Evolutionary conservation across 148 eudicot species (phyloP).

Genomic region (Euryodendron excelsum): DNA sequence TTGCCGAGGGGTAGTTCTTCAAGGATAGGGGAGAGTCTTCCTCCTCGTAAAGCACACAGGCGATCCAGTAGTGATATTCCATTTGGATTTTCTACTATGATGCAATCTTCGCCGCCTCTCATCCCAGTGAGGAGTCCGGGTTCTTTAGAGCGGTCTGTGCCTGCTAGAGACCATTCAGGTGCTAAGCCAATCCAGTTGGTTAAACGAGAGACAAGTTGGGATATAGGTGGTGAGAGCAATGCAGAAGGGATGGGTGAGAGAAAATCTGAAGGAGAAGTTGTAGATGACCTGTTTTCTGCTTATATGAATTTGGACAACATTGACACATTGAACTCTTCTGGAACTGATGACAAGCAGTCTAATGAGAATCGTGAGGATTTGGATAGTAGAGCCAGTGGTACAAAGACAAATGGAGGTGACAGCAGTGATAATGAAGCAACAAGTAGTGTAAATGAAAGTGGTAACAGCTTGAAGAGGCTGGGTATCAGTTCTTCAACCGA

Average conservation of each 20-base stretch:
- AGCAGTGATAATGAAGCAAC: constrained; percentile 92
- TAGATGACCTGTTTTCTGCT: constrained; percentile 67
- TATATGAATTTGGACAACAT: constrained; percentile 85
- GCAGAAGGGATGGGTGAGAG: constrained; percentile 54
- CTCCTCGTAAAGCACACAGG: constrained; percentile 86
- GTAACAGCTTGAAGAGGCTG: constrained; percentile 39
- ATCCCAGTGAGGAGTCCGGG: constrained; percentile 34
- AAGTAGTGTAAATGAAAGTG: constrained; percentile 69
- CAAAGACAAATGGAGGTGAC: constrained; percentile 83
- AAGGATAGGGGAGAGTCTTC: constrained; percentile 61
- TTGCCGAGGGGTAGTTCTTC: constrained; percentile 38
- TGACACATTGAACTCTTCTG: constrained; percentile 79
- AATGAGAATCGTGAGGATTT: constrained; percentile 73
- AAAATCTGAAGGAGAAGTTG: constrained; percentile 68
- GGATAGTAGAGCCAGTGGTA: constrained; percentile 81
- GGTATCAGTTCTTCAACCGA: constrained; percentile 18
- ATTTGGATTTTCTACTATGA: constrained; percentile 56
- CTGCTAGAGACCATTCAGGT: constrained; percentile 44
- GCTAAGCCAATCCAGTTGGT: constrained; percentile 64
- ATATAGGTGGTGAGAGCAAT: constrained; percentile 41
- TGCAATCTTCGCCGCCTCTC: constrained; percentile 58
- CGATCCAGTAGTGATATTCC: constrained; percentile 92
- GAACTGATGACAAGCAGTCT: constrained; percentile 64
- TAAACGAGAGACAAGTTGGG: constrained; percentile 69
- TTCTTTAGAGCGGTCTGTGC: constrained; percentile 29